A percentile compares a stretch with the other conserved stretches of the same genome.
phyloP scores from a whole-genome alignment of 2,329 filamentous ascomycete genomes.

The Colletotrichum trifolii region DNA sequence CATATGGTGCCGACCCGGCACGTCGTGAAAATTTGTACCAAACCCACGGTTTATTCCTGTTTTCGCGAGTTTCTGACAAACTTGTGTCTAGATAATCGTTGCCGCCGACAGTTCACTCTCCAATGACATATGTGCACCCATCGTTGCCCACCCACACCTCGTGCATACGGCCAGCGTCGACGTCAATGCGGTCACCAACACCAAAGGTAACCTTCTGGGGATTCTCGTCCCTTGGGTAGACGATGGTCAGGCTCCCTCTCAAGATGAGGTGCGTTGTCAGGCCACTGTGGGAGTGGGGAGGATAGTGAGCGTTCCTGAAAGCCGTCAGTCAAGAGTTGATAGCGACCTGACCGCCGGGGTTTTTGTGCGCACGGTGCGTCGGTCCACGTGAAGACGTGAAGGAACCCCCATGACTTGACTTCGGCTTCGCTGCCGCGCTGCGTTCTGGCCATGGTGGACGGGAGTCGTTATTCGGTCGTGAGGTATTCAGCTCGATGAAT shows the following conservation, averaged over 20 bases:
- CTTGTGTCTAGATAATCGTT: not conserved
- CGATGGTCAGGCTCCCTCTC: slow-evolving; percentile 72
- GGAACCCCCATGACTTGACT: slow-evolving; percentile 77
- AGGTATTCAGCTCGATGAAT: no score
- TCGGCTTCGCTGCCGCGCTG: slow-evolving; percentile 65
- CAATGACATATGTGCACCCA: slow-evolving; percentile 76
- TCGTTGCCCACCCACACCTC: slow-evolving; percentile 76
- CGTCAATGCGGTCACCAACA: slow-evolving; percentile 72
- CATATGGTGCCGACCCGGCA: no score
- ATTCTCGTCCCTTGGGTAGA: slow-evolving; percentile 69
- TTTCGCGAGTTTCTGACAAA: no score
- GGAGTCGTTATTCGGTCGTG: no score
- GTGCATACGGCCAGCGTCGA: slow-evolving; percentile 71
- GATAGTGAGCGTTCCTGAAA: slow-evolving; percentile 73
- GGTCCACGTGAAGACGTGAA: slow-evolving; percentile 77
- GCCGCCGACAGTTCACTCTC: slow-evolving; percentile 56
- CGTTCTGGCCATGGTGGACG: slow-evolving; percentile 30
- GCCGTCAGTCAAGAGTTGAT: not conserved
- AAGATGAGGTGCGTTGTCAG: slow-evolving; percentile 78
- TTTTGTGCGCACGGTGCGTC: slow-evolving; percentile 70
- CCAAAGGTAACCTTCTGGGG: slow-evolving; percentile 68
- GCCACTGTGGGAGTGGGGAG: slow-evolving; percentile 72
- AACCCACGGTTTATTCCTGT: no score
- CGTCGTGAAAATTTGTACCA: no score
- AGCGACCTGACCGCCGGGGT: not conserved